Base-by-base conservation (phyloP, 768 basidiomycete genomes). In the Auriculariales sp. region DNA sequence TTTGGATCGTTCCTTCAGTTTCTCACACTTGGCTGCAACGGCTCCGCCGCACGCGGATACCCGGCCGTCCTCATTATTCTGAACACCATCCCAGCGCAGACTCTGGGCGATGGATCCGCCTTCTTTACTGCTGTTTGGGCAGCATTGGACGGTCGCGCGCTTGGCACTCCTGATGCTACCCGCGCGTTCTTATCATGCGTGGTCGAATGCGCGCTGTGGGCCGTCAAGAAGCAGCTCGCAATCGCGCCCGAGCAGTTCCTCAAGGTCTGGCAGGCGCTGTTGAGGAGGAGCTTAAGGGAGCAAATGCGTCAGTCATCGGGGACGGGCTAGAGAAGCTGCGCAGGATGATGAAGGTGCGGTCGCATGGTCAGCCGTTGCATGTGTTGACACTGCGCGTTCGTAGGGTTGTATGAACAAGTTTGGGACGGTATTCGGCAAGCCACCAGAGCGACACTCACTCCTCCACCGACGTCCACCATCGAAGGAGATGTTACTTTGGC, bases 1-100 rank as follows among this genome's bases (percentile, higher is more conserved):
- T n/a, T n/a, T n/a, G n/a, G n/a, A n/a, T n/a, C 83, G 46, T 92
- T 97, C 63, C 66, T 91, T 19, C 73, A 71, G 31, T 95, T 92
- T 66, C 73, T 97, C 19, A 68, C 79, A 49, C 65, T 77, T 1
- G 88, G 81, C 10, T 95, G 91, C 61, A 75, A 77, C n/a, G 83
- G 84, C 1, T 77, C 81, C 3, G 83, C 90, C 0, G 60, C 77
- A 1, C 73, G 83, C 54, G 85, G 84, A 2, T 98, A 95, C 61
- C 90, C 89, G 0, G 71, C 81, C 2, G 71, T 94, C 25, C 66
- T 95, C 15, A 70, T 95, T 24, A 71, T 92, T 24, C 60, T 97
- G 12, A 85, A 89, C 1, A 91, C 88, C 0, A 74, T 97, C 11
- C 85, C 90, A 0, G 47, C 67, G 0, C 52, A 62, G 1, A 57